Base-by-base conservation (phyloP, 148 eudicot species). In the Bassia scoparia region DNA sequence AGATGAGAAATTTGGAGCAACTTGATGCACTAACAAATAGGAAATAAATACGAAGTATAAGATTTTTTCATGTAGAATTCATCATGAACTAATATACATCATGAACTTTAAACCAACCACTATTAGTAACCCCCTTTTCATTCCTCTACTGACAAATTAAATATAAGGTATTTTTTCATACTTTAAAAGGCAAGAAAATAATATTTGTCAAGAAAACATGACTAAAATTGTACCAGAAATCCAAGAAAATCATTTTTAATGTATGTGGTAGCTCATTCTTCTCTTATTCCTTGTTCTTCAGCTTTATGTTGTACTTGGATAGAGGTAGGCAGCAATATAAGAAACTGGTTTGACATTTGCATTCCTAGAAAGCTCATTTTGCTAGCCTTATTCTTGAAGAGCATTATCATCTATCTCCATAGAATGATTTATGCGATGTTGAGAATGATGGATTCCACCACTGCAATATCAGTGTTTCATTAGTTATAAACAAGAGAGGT, bases 211-310 rank as follows among this genome's bases (percentile, higher is more conserved):
- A 41, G 43, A 43, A 75, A 71, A 9, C 35, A 50, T 41, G n/a
- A 34, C 60, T 14, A 66, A n/a, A n/a, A n/a, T n/a, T 20, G 54
- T 94, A 94, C 98, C 98, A 94, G 81, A 80, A 94, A 87, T 79
- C 97, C 98, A 75, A 97, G 86, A 80, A 91, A 94, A 38, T 93
- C 86, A 20, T 96, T 88, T 80, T 94, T 97, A 75, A 94, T 91
- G 71, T 79, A 79, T 44, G 79, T 89, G 62, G 97, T 96, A 23
- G 97, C 98, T 91, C 89, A 82, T 68, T 88, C 91, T 81, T 88
- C 93, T 69, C 86, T 89, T 65, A 68, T 83, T 64, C 62, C 77
- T 48, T 82, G 82, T 72, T 86, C 55, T 74, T 81, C 85, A 83
- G 86, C 73, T 56, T 82, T 84, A 78, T 77, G 71, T 34, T 72